Base-by-base conservation (phyloP, 2,329 filamentous ascomycete genomes). In the Epichloe baconii region DNA sequence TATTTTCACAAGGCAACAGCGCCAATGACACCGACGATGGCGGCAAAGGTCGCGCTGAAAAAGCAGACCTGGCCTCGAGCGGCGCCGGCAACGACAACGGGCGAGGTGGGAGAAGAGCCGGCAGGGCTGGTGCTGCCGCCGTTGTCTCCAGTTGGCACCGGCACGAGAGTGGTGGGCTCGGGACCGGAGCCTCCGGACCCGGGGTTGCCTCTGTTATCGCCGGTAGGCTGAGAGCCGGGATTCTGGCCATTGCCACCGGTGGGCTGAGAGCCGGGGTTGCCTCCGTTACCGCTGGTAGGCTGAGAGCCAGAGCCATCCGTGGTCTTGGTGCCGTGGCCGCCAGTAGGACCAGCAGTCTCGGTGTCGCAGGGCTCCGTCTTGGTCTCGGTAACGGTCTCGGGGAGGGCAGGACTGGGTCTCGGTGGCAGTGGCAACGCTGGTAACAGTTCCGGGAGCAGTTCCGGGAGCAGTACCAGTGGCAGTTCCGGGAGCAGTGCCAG, bases 21-120 rank as follows among this genome's bases (percentile, higher is more conserved):
- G 26, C 38, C 38, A 4, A 48, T 19, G 11, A 23, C 12, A 23
- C 45, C 46, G 40, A 35, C 34, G 8, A 48, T 19, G 34, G 41
- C 41, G 47, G 50, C 40, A 34, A 52, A 31, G 35, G 50, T 34
- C 19, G 42, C 12, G 35, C 45, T 41, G 21, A 44, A 19, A 19
- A 44, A 19, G 40, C 44, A 45, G 15, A 52, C 21, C 19, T 38
- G 40, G 17, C 46, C 46, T 10, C 21, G 45, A 14, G 41, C 14
- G 11, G 50, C 50, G 19, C 40, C 50, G 21, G 40, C 50, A n/a
- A 42, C 44, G 11, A 38, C 44, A 12, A 45, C 35, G 12, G 50
- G 50, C 11, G 50, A 21, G 40, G 40, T 34, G 19, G 50, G 46
- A 3, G 38, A 31, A 2, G 50, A 17, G 40, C 44, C 45, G 21